Evolutionary conservation across 2,329 filamentous ascomycete species (phyloP).

Genomic region (Emericellopsis cladophorae): DNA sequence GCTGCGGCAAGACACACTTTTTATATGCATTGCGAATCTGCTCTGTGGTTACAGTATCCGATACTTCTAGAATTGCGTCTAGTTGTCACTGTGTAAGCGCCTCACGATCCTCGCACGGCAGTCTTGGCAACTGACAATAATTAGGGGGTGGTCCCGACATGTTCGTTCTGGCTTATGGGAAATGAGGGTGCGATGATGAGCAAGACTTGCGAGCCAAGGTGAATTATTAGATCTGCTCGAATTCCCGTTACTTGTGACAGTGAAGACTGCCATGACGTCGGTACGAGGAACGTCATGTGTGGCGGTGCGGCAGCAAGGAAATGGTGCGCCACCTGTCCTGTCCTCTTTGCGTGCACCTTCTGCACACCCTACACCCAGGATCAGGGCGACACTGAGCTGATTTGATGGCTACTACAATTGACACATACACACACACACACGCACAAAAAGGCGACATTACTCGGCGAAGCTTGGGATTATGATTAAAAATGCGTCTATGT

Average conservation of each 20-base stretch:
- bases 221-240: too few species aligned
- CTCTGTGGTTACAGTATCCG: slow-evolving; percentile 61
- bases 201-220: neutral
- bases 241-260: too few species aligned
- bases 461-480: too few species aligned
- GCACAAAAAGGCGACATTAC: too few species aligned
- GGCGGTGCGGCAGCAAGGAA: slow-evolving; percentile 1
- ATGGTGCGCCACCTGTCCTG: neutral
- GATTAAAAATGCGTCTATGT: too few species aligned
- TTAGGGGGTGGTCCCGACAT: slow-evolving; percentile 33
- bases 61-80: slow-evolving; percentile 66
- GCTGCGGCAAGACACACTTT: slow-evolving; percentile 34
- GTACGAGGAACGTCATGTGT: slow-evolving; percentile 4
- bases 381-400: too few species aligned
- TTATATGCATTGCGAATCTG: slow-evolving; percentile 95
- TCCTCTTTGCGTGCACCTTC: neutral
- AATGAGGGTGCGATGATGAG: neutral
- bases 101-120: neutral
- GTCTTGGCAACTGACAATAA: slow-evolving; percentile 36
- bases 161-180: slow-evolving; percentile 4
- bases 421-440: too few species aligned
- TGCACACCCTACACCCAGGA: too few species aligned
- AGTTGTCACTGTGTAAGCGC: neutral
- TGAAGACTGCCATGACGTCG: neutral
- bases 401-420: too few species aligned